Base-by-base conservation (phyloP, 345 rosid genomes). In the Eucalyptus curtisii region DNA sequence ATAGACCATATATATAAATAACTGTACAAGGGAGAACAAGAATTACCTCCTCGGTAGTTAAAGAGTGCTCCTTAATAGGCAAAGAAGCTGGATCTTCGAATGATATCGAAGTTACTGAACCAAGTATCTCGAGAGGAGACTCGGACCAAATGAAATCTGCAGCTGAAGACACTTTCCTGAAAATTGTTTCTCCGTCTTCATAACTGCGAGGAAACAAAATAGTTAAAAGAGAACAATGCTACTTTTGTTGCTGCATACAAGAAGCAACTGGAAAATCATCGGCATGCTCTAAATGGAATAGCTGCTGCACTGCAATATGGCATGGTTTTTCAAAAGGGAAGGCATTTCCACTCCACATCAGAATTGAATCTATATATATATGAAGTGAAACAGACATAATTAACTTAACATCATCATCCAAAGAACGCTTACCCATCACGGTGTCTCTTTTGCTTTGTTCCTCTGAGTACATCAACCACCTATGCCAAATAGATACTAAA, bases 111-210 rank as follows among this genome's bases (percentile, higher is more conserved):
- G 98, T 95, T 91, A 95, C 96, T 1, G 97, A 95, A 85, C 99
- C 98, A 88, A 98, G 99, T 91, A 97, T 55, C 92, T 98, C 99
- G 86, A 98, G 98, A 90, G 99, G 98, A 61, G 90, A 89, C 80
- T 93, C 97, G n/a, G 99, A 96, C 95, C 94, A 93, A 89, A 97
- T 93, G 89, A 98, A 98, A 88, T 97, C 98, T 89, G 97, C 89
- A 55, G 97, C 99, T 57, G 96, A 93, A 80, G 97, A 91, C 45
- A 93, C 96, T 92, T 91, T 97, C 90, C 96, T 94, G 89, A 96
- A 89, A 87, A 94, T 89, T 81, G 97, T 91, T 79, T 92, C 96
- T 71, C 96, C 97, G 90, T 96, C 98, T 49, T 95, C 95, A 90
- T 98, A 98, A 90, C 99, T 97, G 61, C 17, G 19, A 45, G 86